Evolutionary conservation across 2,329 filamentous ascomycete genomes (phyloP).

Genomic region (Teratosphaeria zuluensis): DNA sequence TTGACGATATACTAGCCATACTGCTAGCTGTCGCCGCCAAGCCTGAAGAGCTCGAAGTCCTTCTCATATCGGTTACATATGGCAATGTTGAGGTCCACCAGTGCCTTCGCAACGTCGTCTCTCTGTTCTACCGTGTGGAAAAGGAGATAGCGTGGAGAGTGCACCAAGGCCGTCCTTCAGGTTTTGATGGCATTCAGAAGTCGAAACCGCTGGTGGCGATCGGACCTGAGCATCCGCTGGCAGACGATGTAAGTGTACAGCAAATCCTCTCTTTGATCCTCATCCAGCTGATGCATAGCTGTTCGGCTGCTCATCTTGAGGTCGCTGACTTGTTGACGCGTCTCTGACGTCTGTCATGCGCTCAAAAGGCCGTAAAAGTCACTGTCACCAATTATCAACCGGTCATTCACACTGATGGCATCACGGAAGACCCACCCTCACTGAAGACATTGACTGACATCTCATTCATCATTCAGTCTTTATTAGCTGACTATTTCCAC

Average conservation of each 20-base stretch:
- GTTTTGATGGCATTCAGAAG: slow-evolving; percentile 62
- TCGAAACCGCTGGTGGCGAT: slow-evolving; percentile 68
- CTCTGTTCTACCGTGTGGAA: slow-evolving; percentile 84
- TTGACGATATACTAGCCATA: slow-evolving; percentile 85
- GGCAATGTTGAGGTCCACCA: slow-evolving; percentile 84
- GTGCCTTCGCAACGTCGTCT: slow-evolving; percentile 79
- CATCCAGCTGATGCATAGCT: too few relatives aligned
- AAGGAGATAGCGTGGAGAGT: slow-evolving; percentile 80
- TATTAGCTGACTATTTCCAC: slow-evolving; percentile 25
- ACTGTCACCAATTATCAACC: slow-evolving; percentile 60
- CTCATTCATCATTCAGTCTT: too few relatives aligned
- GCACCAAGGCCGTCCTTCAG: slow-evolving; percentile 53
- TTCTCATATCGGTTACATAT: slow-evolving; percentile 82
- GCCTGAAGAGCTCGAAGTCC: slow-evolving; percentile 74
- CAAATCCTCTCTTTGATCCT: slow-evolving; percentile 7
- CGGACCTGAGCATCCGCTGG: slow-evolving; percentile 75
- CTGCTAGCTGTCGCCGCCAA: slow-evolving; percentile 74
- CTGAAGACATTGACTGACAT: not conserved
- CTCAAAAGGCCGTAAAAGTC: too few relatives aligned
- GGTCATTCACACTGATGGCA: too few relatives aligned
- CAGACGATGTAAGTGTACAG: slow-evolving; percentile 61
- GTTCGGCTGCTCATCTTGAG: too few relatives aligned
- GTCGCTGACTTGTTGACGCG: too few relatives aligned
- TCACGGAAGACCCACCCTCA: too few relatives aligned
- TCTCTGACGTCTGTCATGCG: slow-evolving; percentile 29